phyloP scores from a whole-genome alignment of 129 eudicot genomes.

The Smallanthus sonchifolius region DNA sequence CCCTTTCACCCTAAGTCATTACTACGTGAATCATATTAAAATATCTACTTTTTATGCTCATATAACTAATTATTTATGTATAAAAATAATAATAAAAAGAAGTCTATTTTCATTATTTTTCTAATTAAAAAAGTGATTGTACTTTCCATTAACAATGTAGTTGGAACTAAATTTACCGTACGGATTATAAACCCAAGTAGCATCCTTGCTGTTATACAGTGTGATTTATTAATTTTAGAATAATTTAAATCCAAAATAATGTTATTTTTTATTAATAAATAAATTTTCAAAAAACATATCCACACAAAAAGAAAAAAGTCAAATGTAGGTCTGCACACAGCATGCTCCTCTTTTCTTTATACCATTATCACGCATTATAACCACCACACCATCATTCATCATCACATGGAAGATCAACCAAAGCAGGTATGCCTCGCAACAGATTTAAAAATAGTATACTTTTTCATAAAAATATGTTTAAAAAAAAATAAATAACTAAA shows the following conservation, averaged over 20 bases:
- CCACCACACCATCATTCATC: conserved; percentile 35
- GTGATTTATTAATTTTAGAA: not conserved
- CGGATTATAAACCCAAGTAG: not conserved
- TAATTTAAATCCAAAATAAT: not conserved
- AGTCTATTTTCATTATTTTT: not conserved
- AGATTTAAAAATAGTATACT: not conserved
- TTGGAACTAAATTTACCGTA: not conserved
- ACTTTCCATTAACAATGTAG: conserved; percentile 6
- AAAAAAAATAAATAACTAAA: not conserved
- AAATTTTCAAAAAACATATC: not conserved
- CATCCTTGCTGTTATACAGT: not conserved
- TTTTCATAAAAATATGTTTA: not conserved
- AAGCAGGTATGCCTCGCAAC: conserved; percentile 13
- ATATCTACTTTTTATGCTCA: not conserved
- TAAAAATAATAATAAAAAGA: not conserved
- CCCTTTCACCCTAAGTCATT: too few species aligned
- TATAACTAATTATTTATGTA: not conserved
- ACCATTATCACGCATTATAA: conserved; percentile 21
- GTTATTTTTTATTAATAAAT: not conserved
- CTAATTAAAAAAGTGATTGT: not conserved
- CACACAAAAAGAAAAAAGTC: conserved; percentile 18
- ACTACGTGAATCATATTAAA: too few species aligned
- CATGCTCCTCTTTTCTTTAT: conserved; percentile 26
- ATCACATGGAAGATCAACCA: conserved; percentile 27
- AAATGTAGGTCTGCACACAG: conserved; percentile 35